phyloP scores from a whole-genome alignment of 306 rosid genomes.

The Quercus mongolica region DNA sequence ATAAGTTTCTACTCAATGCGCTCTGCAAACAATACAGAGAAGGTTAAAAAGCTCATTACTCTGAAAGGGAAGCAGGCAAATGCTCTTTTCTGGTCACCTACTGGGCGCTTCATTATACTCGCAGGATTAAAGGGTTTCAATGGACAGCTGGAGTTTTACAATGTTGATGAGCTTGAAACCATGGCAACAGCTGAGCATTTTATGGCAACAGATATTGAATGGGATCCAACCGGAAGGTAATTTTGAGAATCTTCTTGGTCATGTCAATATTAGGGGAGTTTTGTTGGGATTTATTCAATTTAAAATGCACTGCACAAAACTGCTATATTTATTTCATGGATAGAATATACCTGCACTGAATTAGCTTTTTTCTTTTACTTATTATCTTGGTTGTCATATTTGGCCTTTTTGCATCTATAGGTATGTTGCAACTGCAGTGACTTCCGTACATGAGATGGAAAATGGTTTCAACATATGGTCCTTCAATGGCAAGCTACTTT shows the following conservation, averaged over 20 bases:
- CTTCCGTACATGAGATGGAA: conserved; percentile 97
- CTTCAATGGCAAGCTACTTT: conserved; percentile 82
- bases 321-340: not conserved
- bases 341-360: too few species aligned
- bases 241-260: not conserved
- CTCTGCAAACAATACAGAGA: conserved; percentile 41
- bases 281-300: not conserved
- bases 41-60: conserved; percentile 61
- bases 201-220: conserved; percentile 74
- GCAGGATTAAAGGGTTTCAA: conserved; percentile 69
- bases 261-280: not conserved
- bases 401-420: conserved; percentile 29
- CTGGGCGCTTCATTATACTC: conserved; percentile 56
- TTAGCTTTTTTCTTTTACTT: not conserved
- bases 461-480: conserved; percentile 94
- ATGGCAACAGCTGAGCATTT: conserved; percentile 79
- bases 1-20: conserved; percentile 70
- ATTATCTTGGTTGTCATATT: not conserved
- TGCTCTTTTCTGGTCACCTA: conserved; percentile 77
- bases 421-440: conserved; percentile 86
- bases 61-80: conserved; percentile 77
- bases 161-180: conserved; percentile 73
- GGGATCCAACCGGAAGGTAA: conserved; percentile 87
- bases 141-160: conserved; percentile 68
- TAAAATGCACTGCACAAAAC: not conserved